Evolutionary conservation across 1,139 yeast species (phyloP), one percentile per base, ranked within the genome.

Genomic region (Yamadazyma oceani): DNA sequence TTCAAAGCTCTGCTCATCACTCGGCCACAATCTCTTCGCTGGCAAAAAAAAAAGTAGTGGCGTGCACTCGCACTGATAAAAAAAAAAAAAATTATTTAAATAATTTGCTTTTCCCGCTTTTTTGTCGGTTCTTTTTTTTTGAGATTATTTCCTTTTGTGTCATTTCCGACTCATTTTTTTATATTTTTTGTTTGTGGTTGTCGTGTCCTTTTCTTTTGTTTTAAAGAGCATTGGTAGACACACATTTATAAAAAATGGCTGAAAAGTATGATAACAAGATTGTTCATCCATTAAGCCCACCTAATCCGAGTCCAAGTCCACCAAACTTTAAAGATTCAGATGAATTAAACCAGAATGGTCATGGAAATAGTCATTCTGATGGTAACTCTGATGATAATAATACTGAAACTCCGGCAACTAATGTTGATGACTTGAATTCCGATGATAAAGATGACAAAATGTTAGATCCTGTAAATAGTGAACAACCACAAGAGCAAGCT

Each of bases 301-400:
- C 75, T 5, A 65, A 66, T 39, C 75, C 74, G 2, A 63, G 72
- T 4, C 75, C 75, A 7, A 59, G 68, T 33, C 74, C 75, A 0
- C 70, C 64, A 39, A 66, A 66, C 47, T 29, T 29, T n/a, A 29
- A 29, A 21, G 32, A 29, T 12, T 5, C 12, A 4, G 30, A 27
- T 17, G 30, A 27, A 4, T 15, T 27, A 11, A 27, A 16, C 11
- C 30, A 27, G 16, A 6, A 12, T 16, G 30, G 30, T 16, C 10
- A 15, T 14, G 28, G 16, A 14, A 17, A 17, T 17, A 27, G 5
- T 16, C 8, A 19, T 8, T 8, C 21, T 5, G 21, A 19, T 6
- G 30, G 30, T 7, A 8, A 27, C 11, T 27, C 30, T 10, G 34
- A 31, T 23, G 26, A 31, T 23, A 31, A 31, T 26, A 15, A 34